Percentiles rank a stretch among this genome's conserved stretches.
Conservation (phyloP, 1,284 basidiomycete species). For the Peniophora sp. region DNA sequence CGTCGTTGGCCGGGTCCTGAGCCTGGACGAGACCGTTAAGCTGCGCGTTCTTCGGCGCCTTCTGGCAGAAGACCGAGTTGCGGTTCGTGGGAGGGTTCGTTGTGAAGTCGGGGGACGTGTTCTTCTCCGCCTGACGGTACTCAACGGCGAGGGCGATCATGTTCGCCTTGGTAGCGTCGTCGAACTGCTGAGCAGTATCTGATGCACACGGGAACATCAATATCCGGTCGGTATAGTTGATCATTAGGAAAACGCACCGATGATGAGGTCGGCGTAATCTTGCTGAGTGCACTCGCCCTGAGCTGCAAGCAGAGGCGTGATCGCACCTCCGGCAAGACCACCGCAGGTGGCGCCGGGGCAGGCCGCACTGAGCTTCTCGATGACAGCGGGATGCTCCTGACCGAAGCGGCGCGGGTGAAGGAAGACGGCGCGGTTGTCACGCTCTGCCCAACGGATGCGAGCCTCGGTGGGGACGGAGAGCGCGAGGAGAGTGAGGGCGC, state of each 20-base stretch:
- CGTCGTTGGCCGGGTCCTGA: constrained; percentile 31
- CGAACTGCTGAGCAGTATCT: constrained; percentile 49
- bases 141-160: constrained; percentile 49
- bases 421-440: constrained; percentile 33
- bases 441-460: constrained; percentile 40
- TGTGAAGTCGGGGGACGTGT: constrained; percentile 53
- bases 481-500: constrained; percentile 30
- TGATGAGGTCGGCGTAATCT: constrained; percentile 51
- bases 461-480: constrained; percentile 31
- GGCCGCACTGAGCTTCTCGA: constrained; percentile 36
- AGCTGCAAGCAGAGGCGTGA: constrained; percentile 47
- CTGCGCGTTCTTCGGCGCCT: constrained; percentile 27
- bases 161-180: constrained; percentile 37
- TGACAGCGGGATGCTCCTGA: constrained; percentile 41
- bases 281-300: constrained; percentile 53
- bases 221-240: neutral
- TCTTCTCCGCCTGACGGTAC: constrained; percentile 56
- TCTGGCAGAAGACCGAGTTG: constrained; percentile 34
- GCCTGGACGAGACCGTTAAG: constrained; percentile 32
- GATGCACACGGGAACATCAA: neutral
- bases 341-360: constrained; percentile 47
- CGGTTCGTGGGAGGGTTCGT: constrained; percentile 40
- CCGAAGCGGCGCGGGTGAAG: constrained; percentile 47
- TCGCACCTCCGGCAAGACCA: constrained; percentile 33
- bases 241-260: constrained; percentile 27